Evolutionary conservation across 805 yeast genomes (phyloP).

Genomic region (Cyberlindnera nakhonratchasimensis): DNA sequence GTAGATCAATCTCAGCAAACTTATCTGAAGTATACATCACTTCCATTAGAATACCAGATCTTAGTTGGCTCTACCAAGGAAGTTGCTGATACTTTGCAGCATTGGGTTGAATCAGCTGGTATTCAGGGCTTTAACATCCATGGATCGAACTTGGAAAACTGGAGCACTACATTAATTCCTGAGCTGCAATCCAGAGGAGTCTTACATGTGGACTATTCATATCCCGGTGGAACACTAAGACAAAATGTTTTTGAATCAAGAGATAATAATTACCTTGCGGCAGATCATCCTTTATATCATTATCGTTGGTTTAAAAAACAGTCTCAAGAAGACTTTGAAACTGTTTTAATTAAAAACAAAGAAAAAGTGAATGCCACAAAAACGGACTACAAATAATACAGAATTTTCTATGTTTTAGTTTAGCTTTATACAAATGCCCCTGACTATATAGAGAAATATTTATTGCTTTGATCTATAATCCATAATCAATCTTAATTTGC

Average conservation of each 20-base stretch:
- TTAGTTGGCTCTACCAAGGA: not conserved
- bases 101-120: constrained; percentile 37
- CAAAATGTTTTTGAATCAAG: not conserved
- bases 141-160: constrained; percentile 35
- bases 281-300: constrained; percentile 6
- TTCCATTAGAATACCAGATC: constrained; percentile 27
- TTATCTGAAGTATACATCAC: not conserved
- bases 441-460: no score
- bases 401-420: no score
- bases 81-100: not conserved
- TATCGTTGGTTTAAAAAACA: constrained; percentile 17
- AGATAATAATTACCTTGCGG: not conserved
- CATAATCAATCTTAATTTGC: no score
- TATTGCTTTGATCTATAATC: no score
- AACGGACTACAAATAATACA: not conserved
- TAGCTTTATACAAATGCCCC: no score
- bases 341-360: not conserved
- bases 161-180: constrained; percentile 10
- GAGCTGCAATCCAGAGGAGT: not conserved
- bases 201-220: not conserved
- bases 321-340: constrained; percentile 5
- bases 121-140: constrained; percentile 45
- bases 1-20: no score
- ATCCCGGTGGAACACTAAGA: not conserved
- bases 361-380: not conserved